Percentiles rank a stretch among this genome's conserved stretches.
phyloP scores from a whole-genome alignment of 345 rosid genomes.

The Syzygium grande region DNA sequence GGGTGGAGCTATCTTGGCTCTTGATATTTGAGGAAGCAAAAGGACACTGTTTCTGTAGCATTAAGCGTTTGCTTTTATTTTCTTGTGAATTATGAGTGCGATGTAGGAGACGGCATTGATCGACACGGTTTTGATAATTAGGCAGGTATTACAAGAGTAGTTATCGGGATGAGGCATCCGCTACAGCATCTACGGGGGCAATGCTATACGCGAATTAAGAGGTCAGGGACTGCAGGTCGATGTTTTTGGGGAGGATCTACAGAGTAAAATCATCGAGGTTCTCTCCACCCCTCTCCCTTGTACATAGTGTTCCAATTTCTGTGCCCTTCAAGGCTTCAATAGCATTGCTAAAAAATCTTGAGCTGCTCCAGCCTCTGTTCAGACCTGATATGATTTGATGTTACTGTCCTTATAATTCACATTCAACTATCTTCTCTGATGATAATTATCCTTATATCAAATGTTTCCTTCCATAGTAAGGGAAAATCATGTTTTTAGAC shows the following conservation, averaged over 20 bases:
- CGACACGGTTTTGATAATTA: slow-evolving; percentile 20
- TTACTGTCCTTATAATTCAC: neutral
- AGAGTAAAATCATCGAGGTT: slow-evolving; percentile 73
- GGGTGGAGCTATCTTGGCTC: neutral
- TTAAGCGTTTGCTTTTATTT: neutral
- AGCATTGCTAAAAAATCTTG: neutral
- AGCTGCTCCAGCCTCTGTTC: neutral
- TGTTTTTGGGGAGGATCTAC: slow-evolving; percentile 87
- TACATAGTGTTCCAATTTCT: neutral
- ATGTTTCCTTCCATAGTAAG: neutral
- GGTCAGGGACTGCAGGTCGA: slow-evolving; percentile 75
- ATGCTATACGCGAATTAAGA: slow-evolving; percentile 63
- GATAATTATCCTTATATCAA: neutral
- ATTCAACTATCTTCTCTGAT: neutral
- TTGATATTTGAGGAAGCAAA: neutral
- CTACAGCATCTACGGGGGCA: slow-evolving; percentile 80
- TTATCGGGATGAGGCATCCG: slow-evolving; percentile 88
- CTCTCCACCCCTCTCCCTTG: neutral
- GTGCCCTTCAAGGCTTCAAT: neutral
- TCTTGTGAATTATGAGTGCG: slow-evolving; percentile 11
- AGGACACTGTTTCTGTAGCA: neutral
- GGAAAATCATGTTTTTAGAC: neutral
- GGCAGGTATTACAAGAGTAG: slow-evolving; percentile 84
- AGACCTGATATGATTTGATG: neutral
- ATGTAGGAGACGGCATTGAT: neutral